Evolutionary conservation across 768 basidiomycete genomes (phyloP).

Genomic region (Sarcodon aspratus): DNA sequence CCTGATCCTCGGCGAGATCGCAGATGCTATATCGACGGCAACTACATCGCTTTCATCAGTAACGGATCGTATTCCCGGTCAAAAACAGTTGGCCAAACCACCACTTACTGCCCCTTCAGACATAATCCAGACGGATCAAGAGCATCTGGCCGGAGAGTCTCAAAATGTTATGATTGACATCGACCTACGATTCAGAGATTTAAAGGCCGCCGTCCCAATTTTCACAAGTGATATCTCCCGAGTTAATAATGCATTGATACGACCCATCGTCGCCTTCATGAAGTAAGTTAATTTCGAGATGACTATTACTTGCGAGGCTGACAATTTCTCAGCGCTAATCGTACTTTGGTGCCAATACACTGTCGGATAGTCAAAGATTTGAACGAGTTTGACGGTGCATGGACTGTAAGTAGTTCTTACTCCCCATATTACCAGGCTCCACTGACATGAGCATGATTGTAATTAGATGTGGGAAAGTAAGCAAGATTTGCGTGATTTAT

Average conservation of each 20-base stretch:
- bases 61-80: constrained; percentile 70
- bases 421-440: constrained; percentile 1
- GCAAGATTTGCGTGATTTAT: constrained; percentile 12
- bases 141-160: constrained; percentile 15
- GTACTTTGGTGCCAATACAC: constrained; percentile 88
- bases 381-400: constrained; percentile 87
- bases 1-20: constrained; percentile 80
- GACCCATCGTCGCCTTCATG: constrained; percentile 98
- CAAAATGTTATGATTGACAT: constrained; percentile 66
- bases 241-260: constrained; percentile 82
- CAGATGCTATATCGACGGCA: constrained; percentile 71
- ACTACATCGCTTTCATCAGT: constrained; percentile 31
- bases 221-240: constrained; percentile 85
- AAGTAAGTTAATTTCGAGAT: constrained; percentile 45
- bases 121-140: constrained; percentile 22
- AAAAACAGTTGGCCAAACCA: constrained; percentile 77
- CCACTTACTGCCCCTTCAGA: constrained; percentile 64
- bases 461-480: constrained; percentile 86
- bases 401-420: constrained; percentile 59
- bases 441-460: constrained; percentile 8
- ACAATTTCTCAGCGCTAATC: constrained; percentile 57
- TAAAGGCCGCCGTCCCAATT: constrained; percentile 91
- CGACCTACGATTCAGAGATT: constrained; percentile 86
- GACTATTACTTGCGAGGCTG: constrained; percentile 4
- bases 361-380: constrained; percentile 80